Percentiles rank a stretch among this genome's conserved stretches.
Evolutionary conservation across 306 rosid species (phyloP).

Genomic region (Ziziphus jujuba): DNA sequence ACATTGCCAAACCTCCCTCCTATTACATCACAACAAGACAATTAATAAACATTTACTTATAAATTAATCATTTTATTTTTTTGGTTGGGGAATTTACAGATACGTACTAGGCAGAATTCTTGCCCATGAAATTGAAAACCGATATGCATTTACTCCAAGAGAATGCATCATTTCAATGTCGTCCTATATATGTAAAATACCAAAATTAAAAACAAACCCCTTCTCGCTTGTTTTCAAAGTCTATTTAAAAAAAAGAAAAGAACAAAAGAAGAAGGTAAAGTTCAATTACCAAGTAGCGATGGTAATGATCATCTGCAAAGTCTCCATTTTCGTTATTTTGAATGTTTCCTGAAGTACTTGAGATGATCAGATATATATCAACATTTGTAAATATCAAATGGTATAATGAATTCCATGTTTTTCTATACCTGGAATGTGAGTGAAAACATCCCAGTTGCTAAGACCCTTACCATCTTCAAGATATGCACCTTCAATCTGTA

Average conservation of each 20-base stretch:
- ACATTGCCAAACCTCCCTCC: slow-evolving; percentile 57
- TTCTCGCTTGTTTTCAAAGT: too few relatives aligned
- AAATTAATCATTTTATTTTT: not conserved
- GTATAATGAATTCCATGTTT: too few relatives aligned
- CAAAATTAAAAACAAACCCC: not conserved
- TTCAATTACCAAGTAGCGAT: slow-evolving; percentile 38
- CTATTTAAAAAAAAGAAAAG: not conserved
- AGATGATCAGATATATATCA: too few relatives aligned
- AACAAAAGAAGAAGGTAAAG: not conserved
- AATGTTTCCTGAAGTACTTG: slow-evolving; percentile 39
- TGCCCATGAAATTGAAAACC: slow-evolving; percentile 74
- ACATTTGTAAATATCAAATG: too few relatives aligned
- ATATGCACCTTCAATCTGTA: slow-evolving; percentile 58
- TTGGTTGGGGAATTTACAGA: not conserved
- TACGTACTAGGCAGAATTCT: slow-evolving; percentile 66
- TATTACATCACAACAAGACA: slow-evolving; percentile 17
- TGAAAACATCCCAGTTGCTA: slow-evolving; percentile 58
- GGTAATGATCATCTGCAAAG: slow-evolving; percentile 65
- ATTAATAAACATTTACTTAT: not conserved
- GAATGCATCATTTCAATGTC: slow-evolving; percentile 52
- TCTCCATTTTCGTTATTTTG: slow-evolving; percentile 54
- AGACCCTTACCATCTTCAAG: slow-evolving; percentile 61
- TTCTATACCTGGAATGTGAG: slow-evolving; percentile 59
- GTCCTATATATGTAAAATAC: slow-evolving; percentile 30
- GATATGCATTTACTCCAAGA: slow-evolving; percentile 55